Evolutionary conservation across 2,329 filamentous ascomycete genomes (phyloP).

Genomic region (Monosporascus sp.): DNA sequence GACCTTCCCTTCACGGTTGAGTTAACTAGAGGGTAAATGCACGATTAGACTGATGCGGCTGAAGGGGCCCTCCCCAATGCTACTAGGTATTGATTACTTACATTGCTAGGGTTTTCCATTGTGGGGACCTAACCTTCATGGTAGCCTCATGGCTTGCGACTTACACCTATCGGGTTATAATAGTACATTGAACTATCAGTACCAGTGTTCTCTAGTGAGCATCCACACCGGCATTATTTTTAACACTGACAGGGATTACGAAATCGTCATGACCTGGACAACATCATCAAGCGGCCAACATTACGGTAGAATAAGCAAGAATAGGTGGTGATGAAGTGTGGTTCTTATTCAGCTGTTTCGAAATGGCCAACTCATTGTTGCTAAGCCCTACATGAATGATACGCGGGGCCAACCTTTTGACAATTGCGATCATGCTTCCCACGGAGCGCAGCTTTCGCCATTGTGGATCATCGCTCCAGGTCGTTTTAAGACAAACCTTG

Average conservation of each 20-base stretch:
- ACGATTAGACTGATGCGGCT: not conserved
- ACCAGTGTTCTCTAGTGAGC: not conserved
- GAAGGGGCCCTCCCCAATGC: not conserved
- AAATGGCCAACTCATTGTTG: not conserved
- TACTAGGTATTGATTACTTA: not conserved
- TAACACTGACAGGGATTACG: conserved; percentile 19
- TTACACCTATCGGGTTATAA: not conserved
- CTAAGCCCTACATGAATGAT: not conserved
- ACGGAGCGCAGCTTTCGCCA: conserved; percentile 1
- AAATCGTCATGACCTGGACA: conserved; percentile 21
- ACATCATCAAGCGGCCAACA: conserved; percentile 13
- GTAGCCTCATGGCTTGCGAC: not conserved
- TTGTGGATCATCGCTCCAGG: not conserved
- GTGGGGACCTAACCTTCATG: not conserved
- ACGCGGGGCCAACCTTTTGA: not conserved
- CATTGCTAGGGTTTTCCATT: not conserved
- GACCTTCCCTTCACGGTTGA: not conserved
- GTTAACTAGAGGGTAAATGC: not conserved
- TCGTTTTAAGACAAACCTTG: conserved; percentile 38
- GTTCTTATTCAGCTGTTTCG: not conserved
- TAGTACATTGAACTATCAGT: not conserved
- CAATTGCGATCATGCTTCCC: not conserved
- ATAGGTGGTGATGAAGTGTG: conserved; percentile 9
- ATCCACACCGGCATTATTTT: conserved; percentile 17
- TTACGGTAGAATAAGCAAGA: conserved; percentile 13